Evolutionary conservation across 78 protist genomes (phyloP).

Genomic region (Ministeria vibrans): DNA sequence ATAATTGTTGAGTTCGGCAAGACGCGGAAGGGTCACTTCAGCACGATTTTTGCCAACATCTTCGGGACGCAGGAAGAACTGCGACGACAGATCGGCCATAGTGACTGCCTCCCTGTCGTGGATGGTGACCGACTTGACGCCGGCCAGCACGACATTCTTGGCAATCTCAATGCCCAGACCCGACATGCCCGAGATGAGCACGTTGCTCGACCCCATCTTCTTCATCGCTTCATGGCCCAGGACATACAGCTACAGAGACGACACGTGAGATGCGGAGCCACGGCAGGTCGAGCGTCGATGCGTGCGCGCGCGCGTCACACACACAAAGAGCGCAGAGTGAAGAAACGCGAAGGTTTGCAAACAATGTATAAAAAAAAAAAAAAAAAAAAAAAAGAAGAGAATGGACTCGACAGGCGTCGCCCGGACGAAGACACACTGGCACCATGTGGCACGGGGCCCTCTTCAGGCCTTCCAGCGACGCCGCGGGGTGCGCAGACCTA

Average conservation of each 20-base stretch:
- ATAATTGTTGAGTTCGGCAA: constrained; percentile 87
- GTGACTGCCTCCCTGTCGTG: constrained; percentile 55
- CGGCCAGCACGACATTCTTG: constrained; percentile 95
- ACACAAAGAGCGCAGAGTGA: neutral
- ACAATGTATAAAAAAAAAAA: neutral
- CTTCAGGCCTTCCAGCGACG: neutral
- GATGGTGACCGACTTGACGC: constrained; percentile 86
- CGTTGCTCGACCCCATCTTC: constrained; percentile 45
- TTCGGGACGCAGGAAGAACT: constrained; percentile 77
- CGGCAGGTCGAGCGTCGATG: neutral
- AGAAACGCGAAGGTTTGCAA: neutral
- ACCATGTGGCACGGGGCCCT: too few relatives aligned
- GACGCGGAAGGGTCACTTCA: constrained; percentile 11
- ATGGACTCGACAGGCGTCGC: too few relatives aligned
- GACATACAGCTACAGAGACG: constrained; percentile 24
- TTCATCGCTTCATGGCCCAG: constrained; percentile 81
- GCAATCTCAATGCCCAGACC: constrained; percentile 97
- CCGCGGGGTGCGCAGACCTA: neutral
- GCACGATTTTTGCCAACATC: constrained; percentile 82
- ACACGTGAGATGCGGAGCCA: neutral
- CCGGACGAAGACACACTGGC: too few relatives aligned
- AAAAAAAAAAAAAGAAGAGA: neutral
- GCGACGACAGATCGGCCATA: constrained; percentile 59
- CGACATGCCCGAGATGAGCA: constrained; percentile 79
- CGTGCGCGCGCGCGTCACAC: neutral